Base-by-base conservation (phyloP, 1,284 basidiomycete genomes). In the Sanguinoderma infundibulare region DNA sequence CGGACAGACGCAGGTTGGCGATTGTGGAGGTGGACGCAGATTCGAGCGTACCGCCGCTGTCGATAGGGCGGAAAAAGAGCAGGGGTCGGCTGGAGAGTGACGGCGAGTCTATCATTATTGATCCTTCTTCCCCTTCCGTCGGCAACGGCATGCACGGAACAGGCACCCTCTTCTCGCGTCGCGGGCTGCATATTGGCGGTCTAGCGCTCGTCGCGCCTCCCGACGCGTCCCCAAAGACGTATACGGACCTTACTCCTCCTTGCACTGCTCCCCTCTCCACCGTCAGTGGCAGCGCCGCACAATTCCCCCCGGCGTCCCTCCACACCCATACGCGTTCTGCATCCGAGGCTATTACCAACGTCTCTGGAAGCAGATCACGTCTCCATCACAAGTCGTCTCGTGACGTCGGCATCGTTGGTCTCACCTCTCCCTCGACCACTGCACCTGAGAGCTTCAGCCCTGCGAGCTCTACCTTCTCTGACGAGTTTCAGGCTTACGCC, bases 131-230 rank as follows among this genome's bases (percentile, higher is more conserved):
- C 40, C 38, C 60, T 9, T 47, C 55, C 35, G n/a, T 24, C 36
- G 15, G 24, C 52, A 17, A 28, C 52, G 32, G 57, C 34, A 66
- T 66, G 62, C 14, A 55, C 44, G 42, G 42, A 46, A 50, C 53
- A 38, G 39, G 57, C 46, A 67, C 63, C 24, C 59, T 82, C 57
- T 77, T 77, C 50, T 75, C 81, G 52, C 77, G 82, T 53, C 78
- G 82, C 35, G 78, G 81, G 53, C 72, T 79, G 55, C 78, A 78
- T 65, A 75, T 87, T 24, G 74, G 78, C 24, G 83, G 83, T 40
- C 78, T 90, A 38, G 86, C 89, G 57, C 78, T 90, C 64, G 84
- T 89, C 60, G 85, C 86, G 58, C 89, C 87, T 57, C 86, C 87
- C 55, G 89, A 90, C 74, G 83, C 83, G 67, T 80, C 83, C n/a